phyloP scores from a whole-genome alignment of 495 filamentous ascomycete species.

The Penicillium bovifimosum region DNA sequence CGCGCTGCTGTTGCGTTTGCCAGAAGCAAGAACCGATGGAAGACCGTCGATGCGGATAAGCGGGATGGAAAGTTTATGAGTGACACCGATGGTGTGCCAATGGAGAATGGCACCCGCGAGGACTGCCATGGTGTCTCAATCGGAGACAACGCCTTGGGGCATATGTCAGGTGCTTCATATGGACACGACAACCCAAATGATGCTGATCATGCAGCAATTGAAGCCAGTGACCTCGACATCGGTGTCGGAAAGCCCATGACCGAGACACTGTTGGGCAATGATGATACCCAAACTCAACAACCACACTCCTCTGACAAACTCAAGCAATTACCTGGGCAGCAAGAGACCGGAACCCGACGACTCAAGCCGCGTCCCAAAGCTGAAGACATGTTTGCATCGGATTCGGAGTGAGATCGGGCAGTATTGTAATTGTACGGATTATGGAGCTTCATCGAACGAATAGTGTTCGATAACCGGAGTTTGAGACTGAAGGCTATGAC shows the following conservation, averaged over 20 bases:
- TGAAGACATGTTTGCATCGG: constrained; percentile 88
- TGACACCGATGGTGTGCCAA: too few relatives aligned
- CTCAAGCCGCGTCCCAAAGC: constrained; percentile 68
- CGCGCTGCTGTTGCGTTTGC: constrained; percentile 30
- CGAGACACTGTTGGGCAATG: constrained; percentile 12
- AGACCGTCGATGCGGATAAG: constrained; percentile 57
- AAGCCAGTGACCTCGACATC: constrained; percentile 48
- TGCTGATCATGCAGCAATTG: constrained; percentile 33
- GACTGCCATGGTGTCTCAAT: too few relatives aligned
- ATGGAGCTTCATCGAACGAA: neutral
- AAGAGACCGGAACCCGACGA: constrained; percentile 19
- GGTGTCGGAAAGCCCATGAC: constrained; percentile 33
- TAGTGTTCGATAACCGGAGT: neutral
- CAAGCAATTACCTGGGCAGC: constrained; percentile 4
- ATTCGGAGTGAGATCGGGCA: constrained; percentile 34
- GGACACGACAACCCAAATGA: too few relatives aligned
- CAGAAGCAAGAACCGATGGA: constrained; percentile 62
- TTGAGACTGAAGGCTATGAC: neutral
- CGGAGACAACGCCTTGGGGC: too few relatives aligned
- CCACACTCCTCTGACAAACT: constrained; percentile 16
- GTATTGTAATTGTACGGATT: constrained; percentile 16
- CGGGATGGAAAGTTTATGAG: constrained; percentile 29
- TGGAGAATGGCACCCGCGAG: too few relatives aligned
- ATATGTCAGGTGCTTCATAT: too few relatives aligned
- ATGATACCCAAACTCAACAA: constrained; percentile 7